A percentile compares a stretch with the other conserved stretches of the same genome.
These are phyloP conservation scores for Colletotrichum gloeosporioides DNA, from an alignment of 2,329 filamentous ascomycete species.

Conservation along the genomic window DNA sequence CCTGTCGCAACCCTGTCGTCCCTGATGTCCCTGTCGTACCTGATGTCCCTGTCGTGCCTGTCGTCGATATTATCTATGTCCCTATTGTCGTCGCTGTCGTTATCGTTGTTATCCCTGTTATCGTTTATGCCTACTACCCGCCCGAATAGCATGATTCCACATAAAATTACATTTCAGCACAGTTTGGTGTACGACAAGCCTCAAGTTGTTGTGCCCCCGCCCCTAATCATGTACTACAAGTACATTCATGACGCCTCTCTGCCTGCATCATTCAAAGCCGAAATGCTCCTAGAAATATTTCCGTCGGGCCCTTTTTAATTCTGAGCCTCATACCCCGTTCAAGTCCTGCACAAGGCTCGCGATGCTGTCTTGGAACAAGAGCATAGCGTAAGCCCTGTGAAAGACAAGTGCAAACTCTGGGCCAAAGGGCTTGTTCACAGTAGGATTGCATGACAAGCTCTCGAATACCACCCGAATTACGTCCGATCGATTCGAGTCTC, in stretches of 20 bases:
- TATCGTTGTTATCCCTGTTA: no score
- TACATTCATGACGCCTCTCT: not conserved
- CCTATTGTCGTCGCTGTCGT: no score
- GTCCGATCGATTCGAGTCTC: not conserved
- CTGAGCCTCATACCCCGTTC: not conserved
- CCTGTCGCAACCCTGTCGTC: no score
- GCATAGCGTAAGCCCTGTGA: conserved; percentile 28
- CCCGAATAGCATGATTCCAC: no score
- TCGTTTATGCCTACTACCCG: no score
- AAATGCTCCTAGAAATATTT: no score
- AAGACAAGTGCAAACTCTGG: conserved; percentile 24
- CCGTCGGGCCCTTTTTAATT: not conserved
- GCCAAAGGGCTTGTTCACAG: conserved; percentile 17
- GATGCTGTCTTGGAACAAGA: conserved; percentile 31
- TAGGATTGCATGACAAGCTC: conserved; percentile 31
- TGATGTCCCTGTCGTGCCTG: no score
- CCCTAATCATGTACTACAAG: fast-evolving
- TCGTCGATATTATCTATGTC: no score
- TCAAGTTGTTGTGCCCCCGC: not conserved
- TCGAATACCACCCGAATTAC: conserved; percentile 22
- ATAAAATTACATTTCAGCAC: no score
- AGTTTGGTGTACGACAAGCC: no score
- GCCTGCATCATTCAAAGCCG: not conserved
- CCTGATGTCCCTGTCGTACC: no score
- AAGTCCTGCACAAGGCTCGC: not conserved